A percentile compares a stretch with the other conserved stretches of the same genome.
Conservation (phyloP, 148 eudicot species). For the Rhododendron molle region DNA sequence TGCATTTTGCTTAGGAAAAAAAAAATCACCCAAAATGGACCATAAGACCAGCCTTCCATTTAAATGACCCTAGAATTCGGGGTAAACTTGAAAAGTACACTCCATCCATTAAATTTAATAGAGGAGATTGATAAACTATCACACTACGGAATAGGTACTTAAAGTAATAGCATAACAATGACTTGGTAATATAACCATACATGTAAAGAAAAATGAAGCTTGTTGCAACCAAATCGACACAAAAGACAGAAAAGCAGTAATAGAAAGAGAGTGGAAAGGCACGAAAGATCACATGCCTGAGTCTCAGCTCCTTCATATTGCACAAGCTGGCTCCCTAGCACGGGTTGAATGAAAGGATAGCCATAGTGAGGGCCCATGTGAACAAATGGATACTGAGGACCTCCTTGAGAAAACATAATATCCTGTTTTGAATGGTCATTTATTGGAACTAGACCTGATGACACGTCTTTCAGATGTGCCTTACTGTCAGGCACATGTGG, state of each 20-base stretch:
- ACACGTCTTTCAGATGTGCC: slow-evolving; percentile 20
- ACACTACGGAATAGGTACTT: neutral
- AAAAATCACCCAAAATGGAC: neutral
- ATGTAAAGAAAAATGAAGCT: neutral
- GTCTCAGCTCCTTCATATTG: slow-evolving; percentile 43
- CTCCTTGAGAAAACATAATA: slow-evolving; percentile 26
- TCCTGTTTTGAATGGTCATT: slow-evolving; percentile 45
- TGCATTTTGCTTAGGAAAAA: neutral
- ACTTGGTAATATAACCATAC: neutral
- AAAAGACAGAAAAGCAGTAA: neutral
- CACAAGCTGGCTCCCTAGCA: slow-evolving; percentile 39
- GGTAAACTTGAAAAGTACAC: neutral
- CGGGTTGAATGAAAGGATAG: slow-evolving; percentile 46
- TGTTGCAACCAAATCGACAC: neutral
- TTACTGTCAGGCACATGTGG: slow-evolving; percentile 20
- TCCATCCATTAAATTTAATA: neutral
- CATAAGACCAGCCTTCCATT: neutral
- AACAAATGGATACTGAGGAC: slow-evolving; percentile 47
- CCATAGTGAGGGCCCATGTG: slow-evolving; percentile 43
- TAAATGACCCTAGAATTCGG: neutral
- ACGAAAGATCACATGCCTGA: slow-evolving; percentile 29
- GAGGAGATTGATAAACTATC: neutral
- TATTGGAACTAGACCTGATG: slow-evolving; percentile 18
- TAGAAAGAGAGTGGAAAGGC: neutral
- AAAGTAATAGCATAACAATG: neutral